Base-by-base conservation (phyloP, 352 stramenopile genomes). In the Phytophthora europaea region DNA sequence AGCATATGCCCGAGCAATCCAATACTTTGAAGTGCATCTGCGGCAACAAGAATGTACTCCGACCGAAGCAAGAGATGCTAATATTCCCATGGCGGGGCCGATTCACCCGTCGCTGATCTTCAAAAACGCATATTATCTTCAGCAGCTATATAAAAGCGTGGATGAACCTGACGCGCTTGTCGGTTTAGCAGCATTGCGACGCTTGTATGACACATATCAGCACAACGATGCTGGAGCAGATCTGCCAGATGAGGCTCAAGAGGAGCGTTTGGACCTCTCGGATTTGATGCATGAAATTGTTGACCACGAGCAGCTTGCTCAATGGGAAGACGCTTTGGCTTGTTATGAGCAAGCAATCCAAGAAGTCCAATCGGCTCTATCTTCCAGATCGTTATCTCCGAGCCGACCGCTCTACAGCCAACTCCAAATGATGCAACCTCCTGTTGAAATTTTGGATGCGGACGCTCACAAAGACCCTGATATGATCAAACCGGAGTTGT, bases 311-410 rank as follows among this genome's bases (percentile, higher is more conserved):
- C 85, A 94, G 31, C 73, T 91, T 28, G 87, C 85, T 26, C 82
- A 90, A 66, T 94, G 87, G 87, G 85, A 93, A 78, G 85, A 94
- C 54, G 87, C 87, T 4, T 63, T 94, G 26, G 85, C 84, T 50
- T 93, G 87, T 67, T 94, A 94, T 68, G 87, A 94, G 50, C 83
- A 91, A 82, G 87, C 85, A 28, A 89, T 94, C 22, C 85, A 93
- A 70, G 81, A 87, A 64, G 85, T 92, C 23, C 84, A 93, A 58
- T 83, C 77, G 38, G 75, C 73, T 13, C 56, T 89, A 34, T 84
- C 80, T 15, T 73, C 76, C 7, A 68, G 63, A 76, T 68, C 65
- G 26, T 74, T 83, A 31, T 64, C 65, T 4, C 22, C 40, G 18
- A 70, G 23, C 56, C 67, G 52, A 70, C 31, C 60, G 23, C 51